Base-by-base conservation (phyloP, 257 asterid species). In the Nicotiana paniculata region DNA sequence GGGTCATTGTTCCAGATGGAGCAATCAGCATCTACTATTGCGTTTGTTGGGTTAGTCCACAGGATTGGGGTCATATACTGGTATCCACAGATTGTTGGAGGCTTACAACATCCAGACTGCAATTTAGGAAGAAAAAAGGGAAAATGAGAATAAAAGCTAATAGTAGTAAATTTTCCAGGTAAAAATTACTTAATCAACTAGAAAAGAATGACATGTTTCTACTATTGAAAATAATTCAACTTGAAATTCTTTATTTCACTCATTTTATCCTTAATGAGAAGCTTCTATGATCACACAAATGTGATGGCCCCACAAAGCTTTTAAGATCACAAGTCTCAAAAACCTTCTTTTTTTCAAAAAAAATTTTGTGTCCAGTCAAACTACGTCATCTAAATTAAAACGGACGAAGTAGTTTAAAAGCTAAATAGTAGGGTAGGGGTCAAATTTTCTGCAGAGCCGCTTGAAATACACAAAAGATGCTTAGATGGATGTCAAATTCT, bases 41-140 rank as follows among this genome's bases (percentile, higher is more conserved):
- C 32, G 83, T 88, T 93, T 21, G 92, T 70, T 5, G 93, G 88
- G 30, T 91, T 94, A 30, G 80, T 79, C 98, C 98, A 94, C 62
- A 87, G 88, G 0, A 83, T 88, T 11, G 97, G 95, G 80, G 82
- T 87, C 51, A 90, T 85, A 53, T 85, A 93, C 77, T 95, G 96
- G 87, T 75, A 90, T 55, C 95, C 97, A 64, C 98, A 95, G 26
- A 87, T 58, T 62, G 90, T 88, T 24, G 98, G 96, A 30, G 98
- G 97, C 86, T 95, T 95, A 79, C 98, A 95, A 82, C 98, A 95
- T 18, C 98, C 98, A 0, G 98, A 91, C 98, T 95, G 89, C 43
- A 83, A 46, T 21, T 43, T 21, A 46, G 3, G 10, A 13, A 12
- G n/a, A 12, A 64, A 64, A 13, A 24, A 6, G 9, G n/a, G 55